These are phyloP conservation scores for Rhinocladiella mackenziei DNA, from an alignment of 2,329 filamentous ascomycete species.

Conservation along the genomic window DNA sequence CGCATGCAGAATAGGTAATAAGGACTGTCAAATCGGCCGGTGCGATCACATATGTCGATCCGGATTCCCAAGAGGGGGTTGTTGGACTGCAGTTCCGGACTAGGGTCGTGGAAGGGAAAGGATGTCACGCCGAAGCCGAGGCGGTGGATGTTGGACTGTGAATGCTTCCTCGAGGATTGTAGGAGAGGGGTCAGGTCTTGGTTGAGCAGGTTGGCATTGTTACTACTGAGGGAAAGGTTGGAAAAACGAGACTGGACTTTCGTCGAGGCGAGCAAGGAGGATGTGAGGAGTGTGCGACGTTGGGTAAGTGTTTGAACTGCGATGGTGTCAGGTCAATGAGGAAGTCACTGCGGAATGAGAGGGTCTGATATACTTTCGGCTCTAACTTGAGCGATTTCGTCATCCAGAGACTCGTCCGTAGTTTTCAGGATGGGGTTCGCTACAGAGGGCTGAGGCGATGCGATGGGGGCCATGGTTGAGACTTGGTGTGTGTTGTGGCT, in stretches of 20 bases:
- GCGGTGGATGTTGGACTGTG: constrained; percentile 41
- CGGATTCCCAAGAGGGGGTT: constrained; percentile 39
- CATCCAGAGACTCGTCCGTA: constrained; percentile 33
- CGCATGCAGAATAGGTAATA: constrained; percentile 42
- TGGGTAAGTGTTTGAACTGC: constrained; percentile 40
- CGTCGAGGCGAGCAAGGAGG: constrained; percentile 42
- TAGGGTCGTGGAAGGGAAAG: constrained; percentile 46
- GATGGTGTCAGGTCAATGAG: no score
- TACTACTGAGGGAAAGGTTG: neutral
- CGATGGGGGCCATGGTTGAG: constrained; percentile 13
- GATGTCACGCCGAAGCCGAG: constrained; percentile 44
- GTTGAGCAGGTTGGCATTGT: neutral
- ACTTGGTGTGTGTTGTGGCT: neutral
- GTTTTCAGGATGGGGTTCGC: neutral
- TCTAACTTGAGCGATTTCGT: constrained; percentile 41
- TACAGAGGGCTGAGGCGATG: constrained; percentile 9
- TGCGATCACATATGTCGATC: constrained; percentile 40
- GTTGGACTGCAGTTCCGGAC: constrained; percentile 32
- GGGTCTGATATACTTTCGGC: constrained; percentile 37
- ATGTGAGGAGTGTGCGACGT: constrained; percentile 39
- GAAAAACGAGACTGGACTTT: constrained; percentile 35
- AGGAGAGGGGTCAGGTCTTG: constrained; percentile 20
- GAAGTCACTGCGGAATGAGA: constrained; percentile 13
- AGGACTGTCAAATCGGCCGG: constrained; percentile 40
- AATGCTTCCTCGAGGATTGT: constrained; percentile 33